Conservation (phyloP, 108 stramenopile genomes). For the Stephanodiscus minutulus region DNA sequence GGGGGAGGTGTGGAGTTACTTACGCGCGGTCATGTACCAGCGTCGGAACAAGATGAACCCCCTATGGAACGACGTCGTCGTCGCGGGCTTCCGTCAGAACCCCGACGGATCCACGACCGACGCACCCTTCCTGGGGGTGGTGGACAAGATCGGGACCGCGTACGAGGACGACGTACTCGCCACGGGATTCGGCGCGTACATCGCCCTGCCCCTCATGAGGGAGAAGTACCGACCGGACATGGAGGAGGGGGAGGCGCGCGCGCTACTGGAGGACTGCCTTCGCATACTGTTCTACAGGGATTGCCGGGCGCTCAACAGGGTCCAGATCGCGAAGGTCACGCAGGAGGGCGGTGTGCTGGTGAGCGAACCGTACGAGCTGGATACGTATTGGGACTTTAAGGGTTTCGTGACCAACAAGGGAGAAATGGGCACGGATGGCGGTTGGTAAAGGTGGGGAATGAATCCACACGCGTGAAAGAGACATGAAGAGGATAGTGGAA, state of each 20-base stretch:
- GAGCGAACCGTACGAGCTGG: constrained; percentile 89
- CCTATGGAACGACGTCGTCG: constrained; percentile 96
- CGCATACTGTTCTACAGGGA: constrained; percentile 97
- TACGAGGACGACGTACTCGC: constrained; percentile 94
- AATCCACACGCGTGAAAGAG: background rate
- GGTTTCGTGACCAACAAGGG: constrained; percentile 65
- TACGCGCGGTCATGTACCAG: constrained; percentile 96
- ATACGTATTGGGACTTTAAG: constrained; percentile 77
- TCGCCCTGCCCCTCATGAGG: constrained; percentile 95
- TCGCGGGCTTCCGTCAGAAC: constrained; percentile 78
- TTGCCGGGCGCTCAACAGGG: constrained; percentile 90
- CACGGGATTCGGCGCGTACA: constrained; percentile 95
- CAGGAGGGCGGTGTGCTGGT: constrained; percentile 61
- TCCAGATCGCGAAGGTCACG: constrained; percentile 95
- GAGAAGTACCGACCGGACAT: constrained; percentile 89
- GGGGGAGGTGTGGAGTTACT: constrained; percentile 79
- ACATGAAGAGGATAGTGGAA: background rate
- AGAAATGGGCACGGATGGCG: constrained; percentile 80
- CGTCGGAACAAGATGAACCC: constrained; percentile 95
- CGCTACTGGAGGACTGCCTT: constrained; percentile 96
- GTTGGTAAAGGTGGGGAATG: constrained; percentile 54
- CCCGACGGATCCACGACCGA: constrained; percentile 35
- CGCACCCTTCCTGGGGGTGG: constrained; percentile 88
- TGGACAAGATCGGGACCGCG: constrained; percentile 97
- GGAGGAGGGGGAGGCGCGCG: constrained; percentile 94